Evolutionary conservation across 345 rosid species (phyloP).

Genomic region (Citrus glauca): DNA sequence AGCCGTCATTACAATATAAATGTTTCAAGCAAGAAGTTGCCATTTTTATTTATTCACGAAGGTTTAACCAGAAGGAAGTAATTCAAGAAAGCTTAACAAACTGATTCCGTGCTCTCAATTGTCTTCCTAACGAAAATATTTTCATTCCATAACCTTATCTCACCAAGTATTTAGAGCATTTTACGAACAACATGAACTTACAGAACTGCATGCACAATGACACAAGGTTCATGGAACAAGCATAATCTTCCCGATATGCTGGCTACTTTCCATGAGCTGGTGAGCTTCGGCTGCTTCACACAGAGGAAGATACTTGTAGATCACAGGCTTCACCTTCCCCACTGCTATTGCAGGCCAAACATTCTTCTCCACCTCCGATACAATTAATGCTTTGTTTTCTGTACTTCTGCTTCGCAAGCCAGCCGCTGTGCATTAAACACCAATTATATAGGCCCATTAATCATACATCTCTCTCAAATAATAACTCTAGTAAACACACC

Average conservation of each 20-base stretch:
- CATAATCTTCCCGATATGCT: constrained; percentile 77
- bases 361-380: constrained; percentile 60
- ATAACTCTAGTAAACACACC: neutral
- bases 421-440: constrained; percentile 49
- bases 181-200: neutral
- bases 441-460: neutral
- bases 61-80: neutral
- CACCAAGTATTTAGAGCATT: neutral
- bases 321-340: constrained; percentile 50
- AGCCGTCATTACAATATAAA: neutral
- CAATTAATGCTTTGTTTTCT: constrained; percentile 69
- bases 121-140: neutral
- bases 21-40: neutral
- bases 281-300: constrained; percentile 48
- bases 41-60: neutral
- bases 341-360: constrained; percentile 52
- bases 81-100: neutral
- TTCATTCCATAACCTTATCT: neutral
- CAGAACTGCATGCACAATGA: neutral
- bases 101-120: neutral
- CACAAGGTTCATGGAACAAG: constrained; percentile 36
- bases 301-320: constrained; percentile 35
- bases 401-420: constrained; percentile 63
- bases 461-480: neutral
- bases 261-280: constrained; percentile 70